A percentile compares a stretch with the other conserved stretches of the same genome.
phyloP scores from a whole-genome alignment of 371 early-diverging fungal species.

The Mucor circinelloides region DNA sequence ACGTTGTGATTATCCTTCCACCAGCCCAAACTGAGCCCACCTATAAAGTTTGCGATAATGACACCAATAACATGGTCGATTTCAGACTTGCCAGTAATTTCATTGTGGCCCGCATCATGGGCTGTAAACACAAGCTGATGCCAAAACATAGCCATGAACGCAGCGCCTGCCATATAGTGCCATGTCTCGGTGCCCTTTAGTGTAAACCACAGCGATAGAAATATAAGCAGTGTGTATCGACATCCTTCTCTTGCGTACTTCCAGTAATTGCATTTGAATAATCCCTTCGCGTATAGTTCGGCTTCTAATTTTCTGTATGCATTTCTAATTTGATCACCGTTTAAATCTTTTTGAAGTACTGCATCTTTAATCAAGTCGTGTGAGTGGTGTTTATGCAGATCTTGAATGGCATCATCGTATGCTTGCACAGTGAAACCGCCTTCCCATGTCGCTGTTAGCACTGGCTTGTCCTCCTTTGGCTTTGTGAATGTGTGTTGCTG shows the following conservation, averaged over 20 bases:
- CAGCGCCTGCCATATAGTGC: slow-evolving; percentile 64
- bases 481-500: neutral
- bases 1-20: slow-evolving; percentile 97
- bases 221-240: slow-evolving; percentile 68
- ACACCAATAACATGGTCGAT: slow-evolving; percentile 86
- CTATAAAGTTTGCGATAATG: slow-evolving; percentile 77
- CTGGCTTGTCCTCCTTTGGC: neutral
- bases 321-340: slow-evolving; percentile 48
- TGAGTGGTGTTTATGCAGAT: slow-evolving; percentile 30
- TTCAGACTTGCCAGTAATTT: slow-evolving; percentile 75
- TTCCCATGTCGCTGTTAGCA: slow-evolving; percentile 30
- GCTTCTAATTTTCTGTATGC: slow-evolving; percentile 70
- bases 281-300: slow-evolving; percentile 60
- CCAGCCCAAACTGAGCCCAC: slow-evolving; percentile 94
- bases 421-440: slow-evolving; percentile 38
- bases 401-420: slow-evolving; percentile 35
- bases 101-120: slow-evolving; percentile 95
- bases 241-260: slow-evolving; percentile 76
- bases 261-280: slow-evolving; percentile 77
- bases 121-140: slow-evolving; percentile 92
- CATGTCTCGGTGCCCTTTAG: slow-evolving; percentile 61
- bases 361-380: slow-evolving; percentile 22
- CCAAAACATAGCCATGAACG: slow-evolving; percentile 81
- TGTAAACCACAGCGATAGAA: slow-evolving; percentile 64
- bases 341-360: slow-evolving; percentile 26